A percentile compares a stretch with the other conserved stretches of the same genome.
phyloP scores from a whole-genome alignment of 1,139 yeast species.

The Yamadazyma songkhlaensis region DNA sequence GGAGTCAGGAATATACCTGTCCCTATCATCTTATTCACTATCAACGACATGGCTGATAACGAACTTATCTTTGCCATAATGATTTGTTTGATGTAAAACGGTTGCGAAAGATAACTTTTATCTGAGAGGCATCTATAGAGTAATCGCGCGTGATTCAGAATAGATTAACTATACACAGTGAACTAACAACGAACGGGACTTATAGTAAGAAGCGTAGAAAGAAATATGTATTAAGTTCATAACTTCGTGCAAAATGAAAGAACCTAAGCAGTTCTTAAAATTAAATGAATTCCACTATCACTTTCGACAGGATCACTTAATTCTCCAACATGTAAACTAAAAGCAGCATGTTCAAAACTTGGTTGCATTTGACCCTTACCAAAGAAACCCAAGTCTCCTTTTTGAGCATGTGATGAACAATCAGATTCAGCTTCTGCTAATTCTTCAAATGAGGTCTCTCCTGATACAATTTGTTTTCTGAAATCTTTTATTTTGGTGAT shows the following conservation, averaged over 20 bases:
- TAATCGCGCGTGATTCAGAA: not conserved
- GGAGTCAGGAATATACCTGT: slow-evolving; percentile 53
- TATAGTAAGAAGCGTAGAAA: not conserved
- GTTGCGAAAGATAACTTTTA: not conserved
- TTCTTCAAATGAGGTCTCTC: slow-evolving; percentile 67
- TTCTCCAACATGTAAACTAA: slow-evolving; percentile 77
- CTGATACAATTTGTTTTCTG: slow-evolving; percentile 61
- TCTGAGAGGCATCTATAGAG: not conserved
- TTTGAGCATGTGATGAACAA: slow-evolving; percentile 80
- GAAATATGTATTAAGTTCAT: not conserved
- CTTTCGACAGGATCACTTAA: slow-evolving; percentile 81
- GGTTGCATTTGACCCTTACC: slow-evolving; percentile 95
- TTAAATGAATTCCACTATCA: slow-evolving; percentile 87
- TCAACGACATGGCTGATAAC: slow-evolving; percentile 28
- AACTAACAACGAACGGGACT: no score
- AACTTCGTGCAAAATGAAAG: not conserved
- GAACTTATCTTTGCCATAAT: slow-evolving; percentile 6
- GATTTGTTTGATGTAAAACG: not conserved
- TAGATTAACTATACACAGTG: no score
- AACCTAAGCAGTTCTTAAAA: slow-evolving; percentile 71
- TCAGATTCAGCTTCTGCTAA: slow-evolving; percentile 84
- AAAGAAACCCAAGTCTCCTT: slow-evolving; percentile 90
- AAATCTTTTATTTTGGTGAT: slow-evolving; percentile 58
- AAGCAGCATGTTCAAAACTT: slow-evolving; percentile 84
- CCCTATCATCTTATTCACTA: slow-evolving; percentile 51